These are phyloP conservation scores for Juglanconis sp. DNA, from an alignment of 2,329 filamentous ascomycete species.

Conservation along the genomic window DNA sequence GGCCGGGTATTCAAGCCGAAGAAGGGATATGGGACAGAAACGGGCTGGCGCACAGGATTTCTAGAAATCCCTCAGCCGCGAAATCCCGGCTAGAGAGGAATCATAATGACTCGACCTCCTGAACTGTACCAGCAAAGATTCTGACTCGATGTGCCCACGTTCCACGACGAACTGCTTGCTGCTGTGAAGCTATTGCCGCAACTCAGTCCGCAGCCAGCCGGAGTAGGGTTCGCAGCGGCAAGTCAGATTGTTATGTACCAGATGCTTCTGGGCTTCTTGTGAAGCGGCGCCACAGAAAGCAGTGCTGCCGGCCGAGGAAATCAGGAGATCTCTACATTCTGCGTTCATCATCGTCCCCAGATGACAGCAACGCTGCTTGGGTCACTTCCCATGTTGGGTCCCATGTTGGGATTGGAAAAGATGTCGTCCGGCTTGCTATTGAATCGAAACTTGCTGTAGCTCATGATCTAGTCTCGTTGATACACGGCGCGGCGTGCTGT, in stretches of 20 bases:
- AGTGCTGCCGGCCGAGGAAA: background rate
- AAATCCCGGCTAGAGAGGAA: too few relatives aligned
- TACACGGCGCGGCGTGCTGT: background rate
- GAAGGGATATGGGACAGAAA: too few relatives aligned
- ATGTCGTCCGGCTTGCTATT: background rate
- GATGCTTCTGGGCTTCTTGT: conserved; percentile 10
- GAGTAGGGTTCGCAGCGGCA: background rate
- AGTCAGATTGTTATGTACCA: background rate
- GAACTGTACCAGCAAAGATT: background rate
- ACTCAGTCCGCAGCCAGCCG: background rate
- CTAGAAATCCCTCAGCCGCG: too few relatives aligned
- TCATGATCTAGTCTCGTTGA: background rate
- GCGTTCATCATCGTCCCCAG: background rate
- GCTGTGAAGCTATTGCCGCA: background rate
- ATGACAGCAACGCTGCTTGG: conserved; percentile 1
- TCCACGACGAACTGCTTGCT: conserved; percentile 1
- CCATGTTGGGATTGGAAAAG: background rate
- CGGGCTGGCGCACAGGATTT: too few relatives aligned
- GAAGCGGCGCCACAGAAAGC: conserved; percentile 5
- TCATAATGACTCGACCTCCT: background rate
- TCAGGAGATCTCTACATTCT: conserved; percentile 3
- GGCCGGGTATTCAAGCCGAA: too few relatives aligned
- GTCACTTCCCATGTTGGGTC: background rate
- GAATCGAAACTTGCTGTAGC: background rate
- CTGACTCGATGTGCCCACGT: background rate